phyloP scores from a whole-genome alignment of 306 rosid species.

The Gleditsia sinensis region DNA sequence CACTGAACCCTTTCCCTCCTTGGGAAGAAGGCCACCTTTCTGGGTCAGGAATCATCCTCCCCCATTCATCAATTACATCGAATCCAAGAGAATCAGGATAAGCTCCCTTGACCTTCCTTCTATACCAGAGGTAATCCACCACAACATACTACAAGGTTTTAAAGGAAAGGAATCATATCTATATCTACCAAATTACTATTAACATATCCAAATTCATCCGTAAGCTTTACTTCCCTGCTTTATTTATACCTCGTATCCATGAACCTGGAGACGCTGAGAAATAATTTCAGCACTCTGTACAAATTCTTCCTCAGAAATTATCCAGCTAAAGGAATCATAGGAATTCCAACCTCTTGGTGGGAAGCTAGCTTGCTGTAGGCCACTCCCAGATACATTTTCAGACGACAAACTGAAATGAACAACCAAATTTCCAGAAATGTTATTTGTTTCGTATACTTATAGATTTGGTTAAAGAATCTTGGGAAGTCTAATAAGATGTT shows the following conservation, averaged over 20 bases:
- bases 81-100: slow-evolving; percentile 76
- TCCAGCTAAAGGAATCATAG: slow-evolving; percentile 94
- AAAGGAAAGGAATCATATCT: slow-evolving; percentile 21
- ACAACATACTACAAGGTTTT: slow-evolving; percentile 74
- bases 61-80: slow-evolving; percentile 93
- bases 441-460: background rate
- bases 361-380: slow-evolving; percentile 48
- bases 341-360: slow-evolving; percentile 99
- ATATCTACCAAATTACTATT: slow-evolving; percentile 26
- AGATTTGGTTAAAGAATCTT: background rate
- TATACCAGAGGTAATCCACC: slow-evolving; percentile 97
- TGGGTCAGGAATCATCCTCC: slow-evolving; percentile 88
- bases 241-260: slow-evolving; percentile 78
- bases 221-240: background rate
- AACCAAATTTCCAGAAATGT: background rate
- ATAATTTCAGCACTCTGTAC: slow-evolving; percentile 62
- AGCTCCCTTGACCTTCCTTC: slow-evolving; percentile 81
- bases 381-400: slow-evolving; percentile 29
- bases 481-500: background rate
- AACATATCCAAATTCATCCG: slow-evolving; percentile 20
- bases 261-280: slow-evolving; percentile 50
- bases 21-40: slow-evolving; percentile 90
- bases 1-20: slow-evolving; percentile 73
- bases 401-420: slow-evolving; percentile 59
- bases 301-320: slow-evolving; percentile 75